These are phyloP conservation scores for Euryodendron excelsum DNA, from an alignment of 148 eudicot genomes.

Conservation along the genomic window DNA sequence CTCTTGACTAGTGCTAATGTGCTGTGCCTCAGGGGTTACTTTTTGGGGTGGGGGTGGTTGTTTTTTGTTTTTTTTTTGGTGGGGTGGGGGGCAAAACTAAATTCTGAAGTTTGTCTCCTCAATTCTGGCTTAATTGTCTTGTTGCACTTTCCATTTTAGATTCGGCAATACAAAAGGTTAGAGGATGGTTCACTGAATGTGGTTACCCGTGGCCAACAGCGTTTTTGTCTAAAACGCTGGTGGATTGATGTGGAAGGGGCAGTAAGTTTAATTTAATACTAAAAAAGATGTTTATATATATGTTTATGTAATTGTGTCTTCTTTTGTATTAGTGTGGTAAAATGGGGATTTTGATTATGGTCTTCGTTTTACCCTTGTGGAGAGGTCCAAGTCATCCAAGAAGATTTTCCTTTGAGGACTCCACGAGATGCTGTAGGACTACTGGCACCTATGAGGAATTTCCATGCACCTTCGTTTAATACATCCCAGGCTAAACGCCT, in stretches of 20 bases:
- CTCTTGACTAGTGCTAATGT: not conserved
- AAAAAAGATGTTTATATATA: conserved; percentile 9
- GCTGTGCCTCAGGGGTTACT: no score
- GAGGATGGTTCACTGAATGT: conserved; percentile 96
- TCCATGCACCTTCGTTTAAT: conserved; percentile 28
- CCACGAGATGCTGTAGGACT: conserved; percentile 83
- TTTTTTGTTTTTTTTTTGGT: no score
- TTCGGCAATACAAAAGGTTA: conserved; percentile 71
- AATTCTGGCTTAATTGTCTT: conserved; percentile 2
- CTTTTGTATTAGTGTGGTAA: not conserved
- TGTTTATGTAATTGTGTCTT: conserved; percentile 5
- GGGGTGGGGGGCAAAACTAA: not conserved
- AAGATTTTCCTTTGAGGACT: conserved; percentile 78
- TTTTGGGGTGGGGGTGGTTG: no score
- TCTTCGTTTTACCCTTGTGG: conserved; percentile 58
- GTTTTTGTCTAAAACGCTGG: conserved; percentile 73
- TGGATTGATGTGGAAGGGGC: conserved; percentile 82
- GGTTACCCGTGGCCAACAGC: conserved; percentile 87
- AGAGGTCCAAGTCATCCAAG: conserved; percentile 80
- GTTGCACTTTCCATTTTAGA: conserved; percentile 39
- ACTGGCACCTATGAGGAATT: conserved; percentile 55
- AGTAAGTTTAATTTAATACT: conserved; percentile 47
- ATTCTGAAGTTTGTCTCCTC: not conserved
- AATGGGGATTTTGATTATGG: not conserved
- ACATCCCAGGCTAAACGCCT: conserved; percentile 30